phyloP scores from a whole-genome alignment of 768 basidiomycete species.

The Lyophyllum atratum region DNA sequence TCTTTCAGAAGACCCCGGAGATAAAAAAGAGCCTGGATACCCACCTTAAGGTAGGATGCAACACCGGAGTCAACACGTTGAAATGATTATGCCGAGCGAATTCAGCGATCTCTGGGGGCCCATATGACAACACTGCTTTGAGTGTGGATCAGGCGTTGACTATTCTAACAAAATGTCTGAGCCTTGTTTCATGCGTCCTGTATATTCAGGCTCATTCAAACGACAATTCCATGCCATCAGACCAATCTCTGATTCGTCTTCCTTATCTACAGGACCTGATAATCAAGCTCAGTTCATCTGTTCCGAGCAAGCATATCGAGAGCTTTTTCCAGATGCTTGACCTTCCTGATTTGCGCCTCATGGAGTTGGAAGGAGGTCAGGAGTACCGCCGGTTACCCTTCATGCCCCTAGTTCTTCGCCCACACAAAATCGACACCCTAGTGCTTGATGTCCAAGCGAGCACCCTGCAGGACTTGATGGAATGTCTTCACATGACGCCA shows the following conservation, averaged over 20 bases:
- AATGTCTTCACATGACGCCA: no score
- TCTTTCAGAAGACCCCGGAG: background rate
- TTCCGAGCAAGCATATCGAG: background rate
- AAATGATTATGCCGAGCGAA: slow-evolving; percentile 38
- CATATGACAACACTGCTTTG: no score
- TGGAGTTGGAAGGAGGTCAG: background rate
- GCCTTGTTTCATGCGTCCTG: background rate
- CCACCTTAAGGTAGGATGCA: slow-evolving; percentile 37
- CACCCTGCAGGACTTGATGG: background rate
- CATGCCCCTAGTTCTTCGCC: background rate
- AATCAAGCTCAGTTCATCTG: background rate
- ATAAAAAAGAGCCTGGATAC: background rate
- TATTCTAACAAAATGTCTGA: background rate
- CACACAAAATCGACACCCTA: background rate
- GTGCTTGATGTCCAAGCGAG: background rate
- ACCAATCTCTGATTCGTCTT: background rate
- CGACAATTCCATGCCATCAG: no score
- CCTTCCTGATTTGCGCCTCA: background rate
- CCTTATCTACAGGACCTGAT: background rate
- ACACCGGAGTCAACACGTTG: slow-evolving; percentile 34
- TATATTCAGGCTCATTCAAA: background rate
- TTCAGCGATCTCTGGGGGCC: slow-evolving; percentile 34
- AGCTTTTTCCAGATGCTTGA: background rate
- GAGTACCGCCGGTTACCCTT: background rate
- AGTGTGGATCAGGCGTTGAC: background rate